Conservation (phyloP, 441 rosid species). For the Erodium texanum region DNA sequence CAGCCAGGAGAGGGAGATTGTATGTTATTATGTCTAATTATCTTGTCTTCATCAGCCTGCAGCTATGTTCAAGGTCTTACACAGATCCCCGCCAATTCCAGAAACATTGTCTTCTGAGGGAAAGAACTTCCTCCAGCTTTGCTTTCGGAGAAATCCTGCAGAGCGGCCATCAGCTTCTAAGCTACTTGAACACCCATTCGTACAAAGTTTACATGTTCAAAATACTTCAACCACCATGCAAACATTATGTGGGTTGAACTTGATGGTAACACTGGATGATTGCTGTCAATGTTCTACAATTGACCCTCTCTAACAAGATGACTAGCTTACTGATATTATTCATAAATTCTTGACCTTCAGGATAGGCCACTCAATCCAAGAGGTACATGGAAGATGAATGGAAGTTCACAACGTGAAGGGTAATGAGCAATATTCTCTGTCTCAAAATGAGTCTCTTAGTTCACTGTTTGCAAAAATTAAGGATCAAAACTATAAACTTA, state of each 20-base stretch:
- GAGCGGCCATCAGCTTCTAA: neutral
- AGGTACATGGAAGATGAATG: neutral
- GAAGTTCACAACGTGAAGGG: neutral
- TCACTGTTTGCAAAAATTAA: too few relatives aligned
- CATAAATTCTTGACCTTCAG: neutral
- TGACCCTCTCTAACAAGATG: neutral
- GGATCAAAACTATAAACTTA: too few relatives aligned
- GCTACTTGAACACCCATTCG: slow-evolving; percentile 1
- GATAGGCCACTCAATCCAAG: neutral
- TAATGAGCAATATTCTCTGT: too few relatives aligned
- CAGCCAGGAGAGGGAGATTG: too few relatives aligned
- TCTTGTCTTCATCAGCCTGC: neutral
- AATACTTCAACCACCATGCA: neutral
- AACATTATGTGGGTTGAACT: neutral
- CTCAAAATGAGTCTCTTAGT: too few relatives aligned
- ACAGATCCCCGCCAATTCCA: neutral
- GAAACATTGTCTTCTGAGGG: neutral
- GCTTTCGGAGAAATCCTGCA: slow-evolving; percentile 1
- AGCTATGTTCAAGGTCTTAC: neutral
- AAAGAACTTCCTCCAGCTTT: neutral
- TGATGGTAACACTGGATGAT: neutral
- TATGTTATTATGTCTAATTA: neutral
- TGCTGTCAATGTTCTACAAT: too few relatives aligned
- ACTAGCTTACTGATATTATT: neutral
- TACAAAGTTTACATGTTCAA: neutral